These are phyloP conservation scores for Pichia paraexigua DNA, from an alignment of 805 yeast genomes.

Conservation along the genomic window DNA sequence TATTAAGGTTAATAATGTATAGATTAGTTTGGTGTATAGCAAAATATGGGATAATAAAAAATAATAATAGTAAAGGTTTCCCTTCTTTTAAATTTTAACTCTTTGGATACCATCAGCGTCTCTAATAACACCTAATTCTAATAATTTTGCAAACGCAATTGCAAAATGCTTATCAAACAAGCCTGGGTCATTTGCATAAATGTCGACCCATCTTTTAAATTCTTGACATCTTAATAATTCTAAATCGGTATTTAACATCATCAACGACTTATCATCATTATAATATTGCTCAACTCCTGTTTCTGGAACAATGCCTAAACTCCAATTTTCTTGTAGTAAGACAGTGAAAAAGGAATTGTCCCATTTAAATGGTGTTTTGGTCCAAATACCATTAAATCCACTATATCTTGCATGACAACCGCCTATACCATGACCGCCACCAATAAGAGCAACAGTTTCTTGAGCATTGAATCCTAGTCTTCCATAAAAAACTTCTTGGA, in stretches of 20 bases:
- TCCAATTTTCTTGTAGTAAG: conserved; percentile 44
- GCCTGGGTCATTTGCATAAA: conserved; percentile 59
- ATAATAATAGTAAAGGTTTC: no score
- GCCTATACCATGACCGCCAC: conserved; percentile 74
- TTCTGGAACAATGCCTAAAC: conserved; percentile 29
- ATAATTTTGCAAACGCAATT: conserved; percentile 55
- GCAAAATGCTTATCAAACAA: conserved; percentile 59
- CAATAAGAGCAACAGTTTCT: conserved; percentile 66
- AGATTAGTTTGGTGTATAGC: neutral
- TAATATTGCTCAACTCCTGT: conserved; percentile 35
- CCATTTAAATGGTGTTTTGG: conserved; percentile 32
- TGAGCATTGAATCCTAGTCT: conserved; percentile 63
- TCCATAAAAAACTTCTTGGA: conserved; percentile 47
- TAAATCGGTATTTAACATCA: conserved; percentile 86
- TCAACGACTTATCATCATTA: conserved; percentile 36
- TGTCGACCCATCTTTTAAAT: conserved; percentile 53
- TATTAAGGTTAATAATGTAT: neutral
- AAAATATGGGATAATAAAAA: neutral
- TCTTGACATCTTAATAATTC: conserved; percentile 50
- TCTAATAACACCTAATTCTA: conserved; percentile 37
- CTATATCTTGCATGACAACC: conserved; percentile 55
- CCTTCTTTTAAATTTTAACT: conserved; percentile 15
- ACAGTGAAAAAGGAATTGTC: conserved; percentile 36
- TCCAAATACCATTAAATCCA: conserved; percentile 46
- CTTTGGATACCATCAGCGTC: conserved; percentile 28